Conservation (phyloP, 768 basidiomycete genomes). For the Mrakia blollopis region DNA sequence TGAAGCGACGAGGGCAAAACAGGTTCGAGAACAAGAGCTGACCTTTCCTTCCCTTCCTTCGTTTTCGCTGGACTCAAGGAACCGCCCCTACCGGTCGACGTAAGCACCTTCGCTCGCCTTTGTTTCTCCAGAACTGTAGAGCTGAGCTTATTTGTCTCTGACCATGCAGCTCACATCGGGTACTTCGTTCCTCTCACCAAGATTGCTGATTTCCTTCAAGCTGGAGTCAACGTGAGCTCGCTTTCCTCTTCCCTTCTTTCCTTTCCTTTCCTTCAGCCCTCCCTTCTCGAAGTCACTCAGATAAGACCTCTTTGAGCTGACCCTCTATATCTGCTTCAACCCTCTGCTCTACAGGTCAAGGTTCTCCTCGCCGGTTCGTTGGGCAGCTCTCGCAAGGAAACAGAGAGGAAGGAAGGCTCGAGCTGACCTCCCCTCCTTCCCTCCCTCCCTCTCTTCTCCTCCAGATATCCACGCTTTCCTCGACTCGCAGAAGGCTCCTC, state of each 20-base stretch:
- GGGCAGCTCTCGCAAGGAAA: neutral
- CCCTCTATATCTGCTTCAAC: neutral
- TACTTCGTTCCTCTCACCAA: conserved; percentile 94
- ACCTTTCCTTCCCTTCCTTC: neutral
- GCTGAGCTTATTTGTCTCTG: conserved; percentile 4
- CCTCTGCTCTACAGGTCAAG: conserved; percentile 53
- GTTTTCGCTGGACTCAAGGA: conserved; percentile 52
- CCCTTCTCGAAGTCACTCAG: neutral
- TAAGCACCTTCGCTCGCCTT: conserved; percentile 48
- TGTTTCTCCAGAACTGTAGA: no score
- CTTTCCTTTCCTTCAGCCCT: neutral
- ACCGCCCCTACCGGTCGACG: conserved; percentile 91
- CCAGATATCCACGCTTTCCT: conserved; percentile 89
- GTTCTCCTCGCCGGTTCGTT: conserved; percentile 68
- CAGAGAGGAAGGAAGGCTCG: neutral
- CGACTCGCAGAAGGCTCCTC: conserved; percentile 91
- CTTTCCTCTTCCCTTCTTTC: neutral
- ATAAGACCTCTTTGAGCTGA: neutral
- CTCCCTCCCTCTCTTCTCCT: no score
- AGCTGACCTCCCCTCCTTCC: neutral
- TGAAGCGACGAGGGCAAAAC: no score
- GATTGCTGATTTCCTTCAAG: conserved; percentile 90
- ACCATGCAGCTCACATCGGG: conserved; percentile 75
- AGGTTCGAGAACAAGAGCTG: no score
- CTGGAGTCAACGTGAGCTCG: conserved; percentile 70